Conservation (phyloP, 805 yeast species). For the Pichia kluyveri region DNA sequence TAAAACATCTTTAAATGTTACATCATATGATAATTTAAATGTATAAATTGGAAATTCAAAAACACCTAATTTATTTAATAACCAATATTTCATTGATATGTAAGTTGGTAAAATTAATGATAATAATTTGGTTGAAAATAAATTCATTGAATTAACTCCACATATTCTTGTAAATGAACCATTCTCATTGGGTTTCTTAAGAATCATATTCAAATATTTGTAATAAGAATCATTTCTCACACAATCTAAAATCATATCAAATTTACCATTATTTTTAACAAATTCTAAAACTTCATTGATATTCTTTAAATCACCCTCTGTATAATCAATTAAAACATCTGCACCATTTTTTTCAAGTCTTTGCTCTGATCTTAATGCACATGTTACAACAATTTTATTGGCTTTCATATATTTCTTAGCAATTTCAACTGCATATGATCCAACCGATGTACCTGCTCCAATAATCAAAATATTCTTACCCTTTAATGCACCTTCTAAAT, state of each 20-base stretch:
- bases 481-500: conserved; percentile 2
- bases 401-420: conserved; percentile 40
- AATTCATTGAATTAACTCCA: conserved; percentile 43
- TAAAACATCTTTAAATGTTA: conserved; percentile 23
- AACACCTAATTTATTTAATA: background rate
- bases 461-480: conserved; percentile 45
- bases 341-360: conserved; percentile 38
- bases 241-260: conserved; percentile 57
- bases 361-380: conserved; percentile 29
- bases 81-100: background rate
- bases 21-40: conserved; percentile 1
- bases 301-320: conserved; percentile 28
- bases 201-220: conserved; percentile 24
- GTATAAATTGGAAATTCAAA: background rate
- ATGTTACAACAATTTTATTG: conserved; percentile 41
- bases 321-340: conserved; percentile 47
- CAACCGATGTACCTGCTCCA: conserved; percentile 71
- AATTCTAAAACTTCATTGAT: conserved; percentile 26
- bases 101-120: conserved; percentile 1
- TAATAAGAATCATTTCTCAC: conserved; percentile 46
- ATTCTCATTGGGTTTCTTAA: conserved; percentile 39
- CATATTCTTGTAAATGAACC: conserved; percentile 43
- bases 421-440: conserved; percentile 45
- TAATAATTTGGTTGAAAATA: conserved; percentile 5
- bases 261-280: conserved; percentile 33